Conservation (phyloP, 2,329 filamentous ascomycete genomes). For the Colletotrichum magnum region DNA sequence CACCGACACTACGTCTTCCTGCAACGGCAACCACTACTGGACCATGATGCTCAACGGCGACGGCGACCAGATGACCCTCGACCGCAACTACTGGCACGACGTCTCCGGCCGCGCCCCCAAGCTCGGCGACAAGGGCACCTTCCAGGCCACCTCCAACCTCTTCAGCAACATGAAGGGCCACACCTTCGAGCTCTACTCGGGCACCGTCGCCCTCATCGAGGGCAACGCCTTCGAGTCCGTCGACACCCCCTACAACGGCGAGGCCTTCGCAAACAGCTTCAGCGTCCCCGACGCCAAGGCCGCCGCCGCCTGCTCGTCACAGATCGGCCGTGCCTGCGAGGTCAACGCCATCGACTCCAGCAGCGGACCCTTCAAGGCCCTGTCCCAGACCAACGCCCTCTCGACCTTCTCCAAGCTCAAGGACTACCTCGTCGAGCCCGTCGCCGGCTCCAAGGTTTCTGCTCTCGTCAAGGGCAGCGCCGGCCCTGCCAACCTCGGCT, state of each 20-base stretch:
- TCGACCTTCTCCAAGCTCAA: conserved; percentile 31
- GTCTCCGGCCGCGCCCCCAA: conserved; percentile 48
- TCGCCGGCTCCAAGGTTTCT: conserved; percentile 45
- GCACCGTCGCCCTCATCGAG: conserved; percentile 45
- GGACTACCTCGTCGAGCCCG: conserved; percentile 45
- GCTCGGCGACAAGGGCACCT: conserved; percentile 46
- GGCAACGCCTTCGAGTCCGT: conserved; percentile 41
- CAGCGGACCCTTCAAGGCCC: conserved; percentile 44
- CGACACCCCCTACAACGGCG: not conserved
- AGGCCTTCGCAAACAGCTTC: not conserved
- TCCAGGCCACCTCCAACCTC: conserved; percentile 48
- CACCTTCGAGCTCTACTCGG: conserved; percentile 64
- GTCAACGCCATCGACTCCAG: conserved; percentile 42
- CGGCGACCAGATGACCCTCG: conserved; percentile 54
- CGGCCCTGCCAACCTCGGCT: conserved; percentile 45
- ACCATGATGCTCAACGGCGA: conserved; percentile 50
- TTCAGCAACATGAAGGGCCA: conserved; percentile 54
- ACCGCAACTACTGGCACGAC: conserved; percentile 48
- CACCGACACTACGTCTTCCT: conserved; percentile 49
- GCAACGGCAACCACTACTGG: conserved; percentile 52
- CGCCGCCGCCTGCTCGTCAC: not conserved
- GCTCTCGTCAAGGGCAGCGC: conserved; percentile 44
- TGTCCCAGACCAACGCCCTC: conserved; percentile 43
- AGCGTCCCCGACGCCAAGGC: not conserved
- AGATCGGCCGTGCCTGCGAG: conserved; percentile 47